Evolutionary conservation across 2,329 filamentous ascomycete genomes (phyloP), one percentile per base, ranked within the genome.

Genomic region (Ceratocystis lukuohia): DNA sequence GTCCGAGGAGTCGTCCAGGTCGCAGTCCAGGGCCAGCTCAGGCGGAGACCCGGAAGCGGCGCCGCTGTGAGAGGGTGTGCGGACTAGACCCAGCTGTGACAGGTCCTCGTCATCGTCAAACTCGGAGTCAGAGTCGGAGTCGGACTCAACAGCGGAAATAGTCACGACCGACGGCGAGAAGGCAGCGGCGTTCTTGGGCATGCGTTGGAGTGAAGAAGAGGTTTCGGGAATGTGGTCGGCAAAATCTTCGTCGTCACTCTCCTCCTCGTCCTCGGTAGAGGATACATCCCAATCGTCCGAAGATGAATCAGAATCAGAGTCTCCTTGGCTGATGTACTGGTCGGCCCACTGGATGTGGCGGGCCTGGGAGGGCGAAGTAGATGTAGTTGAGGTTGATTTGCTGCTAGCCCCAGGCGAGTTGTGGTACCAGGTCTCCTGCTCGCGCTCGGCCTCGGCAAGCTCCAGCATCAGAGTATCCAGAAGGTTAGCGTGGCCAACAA

Each of bases 401-500:
- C 81, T 80, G 71, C 88, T 88, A 73, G 88, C 88, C 75, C 84
- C 87, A 77, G 96, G 89, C 69, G 91, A 94, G 76, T 91, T 88
- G 84, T 96, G 95, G 87, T 96, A 97, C 92, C 92, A 96, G 71
- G 85, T 87, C 56, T 59, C 56, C 78, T 97, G 94, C 77, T 96
- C 91, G 72, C 87, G 85, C 82, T 97, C 94, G 74, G 93, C 93
- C 68, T 96, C 90, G 77, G 91, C 89, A 68, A 99, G 89, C 74
- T 84, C 81, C 71, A 94, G 84, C 94, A 97, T 97, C 74, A 99
- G 80, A 50, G 87, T 88, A 79, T 99, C 94, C 76, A 99, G 89
- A 61, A 97, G 88, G 83, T 97, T 99, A 80, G 94, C 94, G 78
- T 99, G 94, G 73, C 93, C 94, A 72, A 99, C 94, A 69, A 99